Evolutionary conservation across 805 yeast species (phyloP).

Genomic region (Suhomyces faveliae): DNA sequence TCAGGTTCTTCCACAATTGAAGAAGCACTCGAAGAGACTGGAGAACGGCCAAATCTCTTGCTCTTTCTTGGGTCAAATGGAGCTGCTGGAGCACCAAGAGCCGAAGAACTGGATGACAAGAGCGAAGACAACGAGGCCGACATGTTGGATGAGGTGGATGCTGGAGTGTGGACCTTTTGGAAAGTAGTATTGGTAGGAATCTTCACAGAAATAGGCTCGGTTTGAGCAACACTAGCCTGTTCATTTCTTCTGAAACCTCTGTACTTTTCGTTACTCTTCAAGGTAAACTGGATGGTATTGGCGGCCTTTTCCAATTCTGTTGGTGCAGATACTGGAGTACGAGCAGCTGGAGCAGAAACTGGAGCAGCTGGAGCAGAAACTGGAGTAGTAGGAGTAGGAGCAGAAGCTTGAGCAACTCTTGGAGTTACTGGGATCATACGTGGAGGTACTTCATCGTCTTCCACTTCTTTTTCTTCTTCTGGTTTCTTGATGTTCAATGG

Average conservation of each 20-base stretch:
- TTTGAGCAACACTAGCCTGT: slow-evolving; percentile 13
- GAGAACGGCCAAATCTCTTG: slow-evolving; percentile 15
- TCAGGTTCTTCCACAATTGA: slow-evolving; percentile 11
- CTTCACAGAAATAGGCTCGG: slow-evolving; percentile 23
- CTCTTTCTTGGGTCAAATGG: slow-evolving; percentile 24
- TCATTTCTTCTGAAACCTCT: slow-evolving; percentile 43
- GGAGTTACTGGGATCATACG: slow-evolving; percentile 11
- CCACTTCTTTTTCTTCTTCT: slow-evolving; percentile 8
- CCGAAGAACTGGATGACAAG: slow-evolving; percentile 6
- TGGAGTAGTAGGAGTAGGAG: slow-evolving; percentile 7
- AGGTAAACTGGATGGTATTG: slow-evolving; percentile 24
- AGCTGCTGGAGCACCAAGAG: slow-evolving; percentile 10
- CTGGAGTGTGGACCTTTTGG: slow-evolving; percentile 9
- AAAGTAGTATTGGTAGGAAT: slow-evolving; percentile 16
- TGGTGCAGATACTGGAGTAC: not conserved
- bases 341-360: not conserved
- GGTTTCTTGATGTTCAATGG: slow-evolving; percentile 25
- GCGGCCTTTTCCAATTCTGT: slow-evolving; percentile 3
- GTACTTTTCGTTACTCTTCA: slow-evolving; percentile 34
- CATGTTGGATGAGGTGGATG: slow-evolving; percentile 9
- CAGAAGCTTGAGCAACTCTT: slow-evolving; percentile 6
- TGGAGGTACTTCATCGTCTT: slow-evolving; percentile 10
- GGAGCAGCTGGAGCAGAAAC: slow-evolving; percentile 11
- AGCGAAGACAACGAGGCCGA: slow-evolving; percentile 13
- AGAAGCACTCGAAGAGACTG: slow-evolving; percentile 12